Percentiles rank a stretch among this genome's conserved stretches.
Evolutionary conservation across 257 asterid species (phyloP).

Genomic region (Paraleonurus japonicus): DNA sequence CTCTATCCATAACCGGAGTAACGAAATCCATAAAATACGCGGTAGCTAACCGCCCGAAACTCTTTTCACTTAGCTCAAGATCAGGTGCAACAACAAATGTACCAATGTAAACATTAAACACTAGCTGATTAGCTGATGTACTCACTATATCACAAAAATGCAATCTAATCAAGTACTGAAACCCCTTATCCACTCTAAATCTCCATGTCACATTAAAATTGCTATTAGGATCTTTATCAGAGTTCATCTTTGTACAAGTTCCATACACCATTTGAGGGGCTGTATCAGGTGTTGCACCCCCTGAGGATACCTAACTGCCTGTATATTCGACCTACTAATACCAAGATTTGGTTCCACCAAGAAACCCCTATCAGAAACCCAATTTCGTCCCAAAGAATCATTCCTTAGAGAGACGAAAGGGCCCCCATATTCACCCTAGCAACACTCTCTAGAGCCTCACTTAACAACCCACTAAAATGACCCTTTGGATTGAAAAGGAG

Average conservation of each 20-base stretch:
- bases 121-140: slow-evolving; percentile 42
- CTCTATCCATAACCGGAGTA: slow-evolving; percentile 33
- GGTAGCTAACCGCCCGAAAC: slow-evolving; percentile 39
- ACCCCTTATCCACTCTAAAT: slow-evolving; percentile 55
- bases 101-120: slow-evolving; percentile 57
- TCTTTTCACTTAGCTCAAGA: slow-evolving; percentile 41
- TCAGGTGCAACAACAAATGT: slow-evolving; percentile 41
- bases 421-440: slow-evolving; percentile 81
- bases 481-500: slow-evolving; percentile 40
- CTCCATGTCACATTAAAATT: slow-evolving; percentile 73
- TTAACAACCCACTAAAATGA: slow-evolving; percentile 40
- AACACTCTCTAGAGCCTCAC: slow-evolving; percentile 60
- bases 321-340: slow-evolving; percentile 29
- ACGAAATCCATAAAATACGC: slow-evolving; percentile 64
- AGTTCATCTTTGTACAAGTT: slow-evolving; percentile 57
- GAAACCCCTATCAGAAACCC: slow-evolving; percentile 54
- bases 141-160: slow-evolving; percentile 86
- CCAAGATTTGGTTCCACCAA: slow-evolving; percentile 35
- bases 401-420: slow-evolving; percentile 45
- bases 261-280: slow-evolving; percentile 85
- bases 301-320: slow-evolving; percentile 49
- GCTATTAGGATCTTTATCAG: slow-evolving; percentile 38
- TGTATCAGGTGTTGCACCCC: slow-evolving; percentile 49
- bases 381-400: slow-evolving; percentile 66
- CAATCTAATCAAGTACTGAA: slow-evolving; percentile 59